Base-by-base conservation (phyloP, 176 grass and related monocot species). In the Rhipidocladum racemiflorum region DNA sequence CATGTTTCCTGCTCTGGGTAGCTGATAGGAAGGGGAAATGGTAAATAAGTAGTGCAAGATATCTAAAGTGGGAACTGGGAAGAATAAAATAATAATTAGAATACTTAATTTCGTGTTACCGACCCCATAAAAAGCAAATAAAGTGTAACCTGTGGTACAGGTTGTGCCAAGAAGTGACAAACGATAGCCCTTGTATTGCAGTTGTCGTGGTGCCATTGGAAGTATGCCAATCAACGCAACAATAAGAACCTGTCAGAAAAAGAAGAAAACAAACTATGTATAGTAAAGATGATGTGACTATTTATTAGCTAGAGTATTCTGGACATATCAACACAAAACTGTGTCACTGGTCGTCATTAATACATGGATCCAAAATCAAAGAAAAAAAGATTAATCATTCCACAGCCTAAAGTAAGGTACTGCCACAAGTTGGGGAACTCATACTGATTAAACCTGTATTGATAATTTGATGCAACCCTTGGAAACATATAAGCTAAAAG, bases 131-230 rank as follows among this genome's bases (percentile, higher is more conserved):
- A 87, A 48, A 65, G 72, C 80, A 87, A 93, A 95, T 36, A 95
- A 70, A 68, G 87, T 83, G 90, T 95, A 99, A 67, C 86, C 71
- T 42, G 90, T 88, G 15, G 85, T 91, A 72, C 91, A 99, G 59
- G 85, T 84, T 60, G 97, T 95, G 80, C 97, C 97, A 68, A 99
- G 71, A 82, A 99, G 92, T 70, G 93, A 92, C 83, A 99, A 87
- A 60, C 89, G 57, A 70, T 95, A 93, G 43, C 85, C 89, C 80
- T 99, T 99, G 77, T 88, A 80, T 39, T 85, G 92, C 20, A 95
- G 80, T 55, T 89, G 70, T 88, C 59, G 86, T 5, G 97, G 81
- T 80, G 88, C 77, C 43, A 99, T 34, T 45, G 97, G 97, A 85
- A 99, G 83, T 61, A 99, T 91, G 38, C 91, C 88, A 80, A 99